Conservation (phyloP, 306 rosid species). For the Glycine latifolia region DNA sequence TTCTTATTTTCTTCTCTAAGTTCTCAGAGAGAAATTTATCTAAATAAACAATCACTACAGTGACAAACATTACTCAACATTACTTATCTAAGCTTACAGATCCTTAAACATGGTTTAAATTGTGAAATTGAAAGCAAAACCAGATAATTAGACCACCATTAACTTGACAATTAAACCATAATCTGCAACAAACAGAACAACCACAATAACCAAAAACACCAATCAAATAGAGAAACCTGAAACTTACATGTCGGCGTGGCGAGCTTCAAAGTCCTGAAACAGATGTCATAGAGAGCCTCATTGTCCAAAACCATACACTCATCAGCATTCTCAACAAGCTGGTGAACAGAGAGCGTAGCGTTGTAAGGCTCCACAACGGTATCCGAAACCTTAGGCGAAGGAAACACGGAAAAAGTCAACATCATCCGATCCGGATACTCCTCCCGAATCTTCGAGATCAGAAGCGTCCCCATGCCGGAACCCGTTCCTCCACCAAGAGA, state of each 20-base stretch:
- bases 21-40: too few species aligned
- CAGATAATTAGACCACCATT: neutral
- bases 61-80: too few species aligned
- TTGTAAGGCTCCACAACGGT: constrained; percentile 65
- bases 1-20: too few species aligned
- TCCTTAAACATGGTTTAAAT: neutral
- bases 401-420: constrained; percentile 64
- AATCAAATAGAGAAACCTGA: neutral
- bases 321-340: constrained; percentile 63
- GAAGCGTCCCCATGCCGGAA: constrained; percentile 62
- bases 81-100: too few species aligned
- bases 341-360: constrained; percentile 65
- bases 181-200: neutral
- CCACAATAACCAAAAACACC: neutral
- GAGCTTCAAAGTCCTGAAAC: constrained; percentile 61
- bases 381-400: constrained; percentile 64
- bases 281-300: constrained; percentile 64
- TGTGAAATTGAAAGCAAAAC: constrained; percentile 23
- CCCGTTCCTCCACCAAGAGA: constrained; percentile 65
- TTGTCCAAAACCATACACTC: constrained; percentile 66
- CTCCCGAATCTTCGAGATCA: constrained; percentile 61
- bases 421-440: constrained; percentile 66
- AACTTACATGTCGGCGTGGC: constrained; percentile 55
- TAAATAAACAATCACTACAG: too few species aligned
- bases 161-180: neutral